Evolutionary conservation across 345 rosid species (phyloP), one percentile per base, ranked within the genome.

Genomic region (Bretschneidera sinensis): DNA sequence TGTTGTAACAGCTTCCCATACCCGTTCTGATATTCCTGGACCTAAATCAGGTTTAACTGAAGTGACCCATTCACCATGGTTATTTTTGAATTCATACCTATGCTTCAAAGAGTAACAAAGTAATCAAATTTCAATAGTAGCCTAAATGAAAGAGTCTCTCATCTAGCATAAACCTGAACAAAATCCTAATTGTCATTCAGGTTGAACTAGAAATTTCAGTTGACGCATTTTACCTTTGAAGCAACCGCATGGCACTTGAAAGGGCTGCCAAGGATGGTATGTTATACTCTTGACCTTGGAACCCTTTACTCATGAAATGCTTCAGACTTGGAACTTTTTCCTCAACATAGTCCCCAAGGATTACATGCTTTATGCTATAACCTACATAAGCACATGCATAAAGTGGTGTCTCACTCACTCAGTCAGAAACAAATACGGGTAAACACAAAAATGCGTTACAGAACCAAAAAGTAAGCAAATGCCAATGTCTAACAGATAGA

Each of bases 11-110:
- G 99, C 97, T 66, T 83, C 86, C 76, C 82, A 74, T 47, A 89
- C 73, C 51, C 83, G 70, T 71, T 79, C 80, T 20, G 77, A 71
- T 78, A 87, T 78, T 33, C 79, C 82, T 0, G 96, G 92, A 77
- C 96, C 96, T 18, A 94, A 70, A 56, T 79, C 60, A 4, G 96
- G 99, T 34, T 85, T 87, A 47, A 81, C 86, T 24, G 63, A 69
- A 6, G 72, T 76, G 51, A 87, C 59, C 97, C 96, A 86, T 70
- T 84, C 86, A 20, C 84, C 81, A 39, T 94, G 96, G 71, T 84
- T 78, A 11, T 64, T 84, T 88, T 87, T 92, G 79, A 94, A 94
- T 66, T 89, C 99, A 63, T 70, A 68, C 85, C 97, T 88, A 60
- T 0, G 23, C 39, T 58, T 60, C 67, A 77, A 51, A 62, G 11